Evolutionary conservation across 2,329 filamentous ascomycete genomes (phyloP).

Genomic region (Epichloe glyceriae): DNA sequence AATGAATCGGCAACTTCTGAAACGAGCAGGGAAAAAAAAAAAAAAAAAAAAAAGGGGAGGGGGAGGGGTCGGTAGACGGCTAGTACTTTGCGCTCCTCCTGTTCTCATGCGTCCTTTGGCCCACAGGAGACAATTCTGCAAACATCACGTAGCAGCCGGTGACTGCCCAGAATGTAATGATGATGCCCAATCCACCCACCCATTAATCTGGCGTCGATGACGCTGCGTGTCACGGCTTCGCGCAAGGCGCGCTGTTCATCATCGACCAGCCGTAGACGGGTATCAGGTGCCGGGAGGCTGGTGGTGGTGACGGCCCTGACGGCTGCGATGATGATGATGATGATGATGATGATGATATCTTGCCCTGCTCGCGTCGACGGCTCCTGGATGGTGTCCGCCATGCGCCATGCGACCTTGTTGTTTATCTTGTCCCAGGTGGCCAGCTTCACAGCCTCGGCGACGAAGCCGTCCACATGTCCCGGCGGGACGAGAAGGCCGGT

Average conservation of each 20-base stretch:
- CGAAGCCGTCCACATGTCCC: slow-evolving; percentile 45
- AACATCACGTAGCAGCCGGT: slow-evolving; percentile 37
- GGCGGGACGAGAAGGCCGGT: slow-evolving; percentile 50
- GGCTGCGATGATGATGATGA: no score
- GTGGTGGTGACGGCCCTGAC: slow-evolving; percentile 1
- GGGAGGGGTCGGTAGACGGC: neutral
- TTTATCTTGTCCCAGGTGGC: slow-evolving; percentile 60
- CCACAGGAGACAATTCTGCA: slow-evolving; percentile 31
- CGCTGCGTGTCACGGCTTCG: slow-evolving; percentile 19
- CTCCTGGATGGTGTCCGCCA: slow-evolving; percentile 40
- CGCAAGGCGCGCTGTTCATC: slow-evolving; percentile 27
- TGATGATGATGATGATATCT: neutral
- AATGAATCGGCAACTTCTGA: no score
- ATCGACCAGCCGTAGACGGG: slow-evolving; percentile 32
- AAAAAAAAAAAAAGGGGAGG: neutral
- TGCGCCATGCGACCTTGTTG: slow-evolving; percentile 53
- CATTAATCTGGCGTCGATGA: slow-evolving; percentile 31
- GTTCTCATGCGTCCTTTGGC: slow-evolving; percentile 19
- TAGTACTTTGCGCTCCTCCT: slow-evolving; percentile 10
- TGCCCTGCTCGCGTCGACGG: slow-evolving; percentile 22
- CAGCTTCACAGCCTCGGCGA: slow-evolving; percentile 37
- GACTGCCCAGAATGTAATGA: slow-evolving; percentile 34
- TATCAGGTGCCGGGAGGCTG: slow-evolving; percentile 18
- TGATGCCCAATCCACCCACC: slow-evolving; percentile 32
- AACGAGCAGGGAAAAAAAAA: no score